Base-by-base conservation (phyloP, 306 rosid genomes). In the Prosopis cineraria region DNA sequence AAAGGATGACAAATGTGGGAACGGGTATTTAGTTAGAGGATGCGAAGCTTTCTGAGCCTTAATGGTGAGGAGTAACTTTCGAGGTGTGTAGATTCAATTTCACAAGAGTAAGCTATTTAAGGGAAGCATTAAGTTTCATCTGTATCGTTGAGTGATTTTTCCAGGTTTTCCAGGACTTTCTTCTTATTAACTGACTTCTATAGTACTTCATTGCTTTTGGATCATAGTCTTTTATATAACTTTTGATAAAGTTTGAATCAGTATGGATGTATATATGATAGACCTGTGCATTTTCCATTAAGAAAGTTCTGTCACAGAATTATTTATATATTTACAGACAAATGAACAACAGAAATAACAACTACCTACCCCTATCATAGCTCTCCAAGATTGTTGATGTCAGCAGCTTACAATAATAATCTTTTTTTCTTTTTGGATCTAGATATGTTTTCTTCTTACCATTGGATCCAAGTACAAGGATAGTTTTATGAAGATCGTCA, bases 401-500 rank as follows among this genome's bases (percentile, higher is more conserved):
- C 62, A 14, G 77, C 40, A 81, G 69, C 52, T 70, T 25, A 40
- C 56, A 80, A 71, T 37, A 71, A 55, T 25, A 44, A 48, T 20
- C 52, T 79, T 52, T 22, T 77, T 52, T 19, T 7, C 43, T 34
- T 53, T 48, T 41, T 27, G 79, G 69, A 59, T 47, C 48, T 84
- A 78, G 47, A 41, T 74, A 68, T 44, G n/a, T 72, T 71, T 77
- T 56, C 62, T 40, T 33, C 36, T 47, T 76, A 74, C 64, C 53
- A 73, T 70, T 82, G 76, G 73, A 78, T 78, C 63, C 63, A 68
- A 82, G 27, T 67, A 70, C 79, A 72, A 72, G 68, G 53, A 47
- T 16, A 25, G 10, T 48, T 34, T 60, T 48, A 59, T 59, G 73
- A 58, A 80, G 53, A 48, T n/a, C n/a, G n/a, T 65, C 69, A 72